Evolutionary conservation across 192 early-diverging fungal genomes (phyloP).

Genomic region (Coemansia sp.): DNA sequence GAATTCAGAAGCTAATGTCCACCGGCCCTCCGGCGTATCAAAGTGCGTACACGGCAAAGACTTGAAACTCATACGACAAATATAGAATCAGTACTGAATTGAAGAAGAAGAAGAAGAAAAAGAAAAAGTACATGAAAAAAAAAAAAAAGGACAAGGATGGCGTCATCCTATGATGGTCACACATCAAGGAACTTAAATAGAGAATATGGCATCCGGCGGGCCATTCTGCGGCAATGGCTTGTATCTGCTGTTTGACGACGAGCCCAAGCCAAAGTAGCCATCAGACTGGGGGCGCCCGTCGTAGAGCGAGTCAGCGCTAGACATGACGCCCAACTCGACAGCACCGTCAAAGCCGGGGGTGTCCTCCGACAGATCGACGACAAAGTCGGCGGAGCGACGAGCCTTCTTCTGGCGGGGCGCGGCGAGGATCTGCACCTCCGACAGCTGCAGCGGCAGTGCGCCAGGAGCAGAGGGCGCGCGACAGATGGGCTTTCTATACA

Average conservation of each 20-base stretch:
- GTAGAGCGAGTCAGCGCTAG: constrained; percentile 3
- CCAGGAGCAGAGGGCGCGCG: constrained; percentile 45
- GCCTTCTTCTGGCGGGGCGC: constrained; percentile 18
- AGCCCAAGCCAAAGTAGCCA: constrained; percentile 26
- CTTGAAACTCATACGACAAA: background rate
- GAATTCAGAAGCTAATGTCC: constrained; percentile 43
- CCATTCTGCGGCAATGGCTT: constrained; percentile 19
- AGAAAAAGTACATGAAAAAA: background rate
- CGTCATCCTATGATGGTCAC: too few relatives aligned
- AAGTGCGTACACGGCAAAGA: constrained; percentile 20
- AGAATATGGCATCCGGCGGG: background rate
- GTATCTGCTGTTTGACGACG: constrained; percentile 16
- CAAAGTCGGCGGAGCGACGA: constrained; percentile 19
- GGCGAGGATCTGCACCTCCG: constrained; percentile 32
- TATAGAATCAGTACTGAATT: background rate
- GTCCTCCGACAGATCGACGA: constrained; percentile 37
- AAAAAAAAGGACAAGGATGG: too few relatives aligned
- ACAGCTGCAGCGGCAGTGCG: constrained; percentile 19
- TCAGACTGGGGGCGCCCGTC: background rate
- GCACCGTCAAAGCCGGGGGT: constrained; percentile 16
- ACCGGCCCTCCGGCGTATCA: constrained; percentile 53
- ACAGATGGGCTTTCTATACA: constrained; percentile 58
- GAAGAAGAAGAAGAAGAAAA: background rate
- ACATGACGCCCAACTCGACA: constrained; percentile 16
- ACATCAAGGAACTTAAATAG: background rate